Conservation (phyloP, 192 early-diverging fungal genomes). For the Backusella westeae region DNA sequence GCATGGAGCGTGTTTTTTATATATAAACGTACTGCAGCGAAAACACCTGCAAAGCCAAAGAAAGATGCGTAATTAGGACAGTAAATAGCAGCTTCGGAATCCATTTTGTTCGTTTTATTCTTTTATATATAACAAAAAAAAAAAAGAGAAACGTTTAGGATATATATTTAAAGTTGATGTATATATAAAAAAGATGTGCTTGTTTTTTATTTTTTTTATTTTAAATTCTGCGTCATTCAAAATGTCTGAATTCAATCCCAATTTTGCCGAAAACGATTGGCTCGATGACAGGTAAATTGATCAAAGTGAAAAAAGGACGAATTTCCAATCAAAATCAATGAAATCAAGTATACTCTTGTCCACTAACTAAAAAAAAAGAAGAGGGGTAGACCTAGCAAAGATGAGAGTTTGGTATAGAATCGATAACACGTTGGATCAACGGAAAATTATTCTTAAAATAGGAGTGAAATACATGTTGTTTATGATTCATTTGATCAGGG, state of each 20-base stretch:
- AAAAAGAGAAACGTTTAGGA: background rate
- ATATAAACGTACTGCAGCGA: conserved; percentile 86
- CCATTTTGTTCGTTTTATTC: background rate
- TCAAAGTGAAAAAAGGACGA: background rate
- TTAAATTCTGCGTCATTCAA: background rate
- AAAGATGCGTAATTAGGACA: conserved; percentile 94
- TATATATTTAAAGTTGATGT: background rate
- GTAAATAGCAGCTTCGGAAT: conserved; percentile 15
- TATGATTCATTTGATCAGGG: too few species aligned
- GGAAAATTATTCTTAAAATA: background rate
- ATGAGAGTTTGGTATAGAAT: background rate
- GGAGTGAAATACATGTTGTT: too few species aligned
- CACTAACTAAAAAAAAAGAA: too few species aligned
- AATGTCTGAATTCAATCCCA: background rate
- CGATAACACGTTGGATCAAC: background rate
- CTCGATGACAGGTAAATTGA: background rate
- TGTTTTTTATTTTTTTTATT: background rate
- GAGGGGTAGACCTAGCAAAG: too few species aligned
- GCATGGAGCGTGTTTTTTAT: background rate
- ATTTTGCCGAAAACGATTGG: background rate
- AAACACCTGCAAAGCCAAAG: conserved; percentile 93
- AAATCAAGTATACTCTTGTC: background rate
- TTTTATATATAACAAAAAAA: background rate
- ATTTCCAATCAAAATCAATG: background rate
- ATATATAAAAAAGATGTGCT: background rate